phyloP scores from a whole-genome alignment of 176 grass and related monocot species.

The Aegilops longissima region DNA sequence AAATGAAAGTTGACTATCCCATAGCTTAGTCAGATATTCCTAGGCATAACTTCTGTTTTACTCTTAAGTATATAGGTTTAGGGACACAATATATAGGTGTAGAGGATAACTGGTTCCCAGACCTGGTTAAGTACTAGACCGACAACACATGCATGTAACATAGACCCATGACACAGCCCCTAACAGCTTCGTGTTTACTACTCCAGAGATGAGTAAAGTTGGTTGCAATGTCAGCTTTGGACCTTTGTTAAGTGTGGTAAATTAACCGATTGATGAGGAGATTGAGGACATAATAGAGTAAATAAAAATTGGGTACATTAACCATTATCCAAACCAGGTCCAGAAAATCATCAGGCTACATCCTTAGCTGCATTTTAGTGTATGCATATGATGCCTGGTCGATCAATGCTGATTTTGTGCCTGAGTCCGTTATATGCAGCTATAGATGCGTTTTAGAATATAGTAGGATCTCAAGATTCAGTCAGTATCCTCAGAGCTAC shows the following conservation, averaged over 20 bases:
- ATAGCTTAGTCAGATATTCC: not conserved
- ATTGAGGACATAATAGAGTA: not conserved
- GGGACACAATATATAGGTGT: not conserved
- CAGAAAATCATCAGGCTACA: not conserved
- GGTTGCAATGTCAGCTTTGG: not conserved
- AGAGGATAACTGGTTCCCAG: not conserved
- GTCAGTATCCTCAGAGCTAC: not conserved
- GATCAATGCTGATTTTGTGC: not conserved
- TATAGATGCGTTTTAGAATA: not conserved
- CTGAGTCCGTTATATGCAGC: not conserved
- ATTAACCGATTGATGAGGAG: not conserved
- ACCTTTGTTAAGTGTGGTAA: not conserved
- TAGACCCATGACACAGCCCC: not conserved
- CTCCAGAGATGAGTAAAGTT: not conserved
- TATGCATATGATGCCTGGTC: not conserved
- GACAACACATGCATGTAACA: not conserved
- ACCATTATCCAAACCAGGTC: not conserved
- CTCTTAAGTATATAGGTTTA: not conserved
- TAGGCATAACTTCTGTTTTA: not conserved
- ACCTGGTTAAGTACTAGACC: not conserved
- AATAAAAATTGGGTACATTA: not conserved
- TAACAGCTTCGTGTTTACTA: not conserved
- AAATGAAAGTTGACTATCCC: not conserved
- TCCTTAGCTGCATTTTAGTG: not conserved
- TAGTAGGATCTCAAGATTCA: not conserved